Conservation (phyloP, 495 filamentous ascomycete genomes). For the Pseudevernia furfuracea region DNA sequence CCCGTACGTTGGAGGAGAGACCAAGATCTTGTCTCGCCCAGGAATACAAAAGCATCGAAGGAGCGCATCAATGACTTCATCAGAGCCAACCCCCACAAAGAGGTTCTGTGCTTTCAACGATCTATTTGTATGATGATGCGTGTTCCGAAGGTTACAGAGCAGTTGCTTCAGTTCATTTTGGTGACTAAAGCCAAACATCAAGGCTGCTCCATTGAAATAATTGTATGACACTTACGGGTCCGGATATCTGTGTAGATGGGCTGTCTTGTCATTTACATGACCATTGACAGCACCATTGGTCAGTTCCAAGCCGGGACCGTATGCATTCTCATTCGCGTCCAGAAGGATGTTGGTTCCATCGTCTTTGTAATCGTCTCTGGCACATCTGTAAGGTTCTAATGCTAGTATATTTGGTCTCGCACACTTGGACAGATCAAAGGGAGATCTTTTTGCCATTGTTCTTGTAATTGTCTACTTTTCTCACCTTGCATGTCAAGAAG, state of each 20-base stretch:
- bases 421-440: constrained; percentile 72
- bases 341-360: constrained; percentile 94
- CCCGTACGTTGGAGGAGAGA: constrained; percentile 93
- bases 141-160: constrained; percentile 83
- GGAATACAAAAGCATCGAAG: constrained; percentile 87
- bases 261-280: constrained; percentile 23
- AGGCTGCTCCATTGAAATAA: background rate
- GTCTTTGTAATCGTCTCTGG: constrained; percentile 95
- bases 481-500: background rate
- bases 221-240: constrained; percentile 59
- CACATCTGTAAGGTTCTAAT: constrained; percentile 77
- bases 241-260: constrained; percentile 73
- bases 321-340: constrained; percentile 97
- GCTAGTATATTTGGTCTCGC: constrained; percentile 76
- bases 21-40: constrained; percentile 79
- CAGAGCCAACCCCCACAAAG: constrained; percentile 90
- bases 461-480: background rate
- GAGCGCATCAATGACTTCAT: constrained; percentile 92
- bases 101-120: constrained; percentile 73
- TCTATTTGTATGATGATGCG: constrained; percentile 67
- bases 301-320: constrained; percentile 62
- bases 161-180: constrained; percentile 76
- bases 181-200: constrained; percentile 46
- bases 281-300: constrained; percentile 33
- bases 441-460: constrained; percentile 24